Percentiles rank a stretch among this genome's conserved stretches.
These are phyloP conservation scores for Camelina sativa DNA, from an alignment of 345 rosid species.

Conservation along the genomic window DNA sequence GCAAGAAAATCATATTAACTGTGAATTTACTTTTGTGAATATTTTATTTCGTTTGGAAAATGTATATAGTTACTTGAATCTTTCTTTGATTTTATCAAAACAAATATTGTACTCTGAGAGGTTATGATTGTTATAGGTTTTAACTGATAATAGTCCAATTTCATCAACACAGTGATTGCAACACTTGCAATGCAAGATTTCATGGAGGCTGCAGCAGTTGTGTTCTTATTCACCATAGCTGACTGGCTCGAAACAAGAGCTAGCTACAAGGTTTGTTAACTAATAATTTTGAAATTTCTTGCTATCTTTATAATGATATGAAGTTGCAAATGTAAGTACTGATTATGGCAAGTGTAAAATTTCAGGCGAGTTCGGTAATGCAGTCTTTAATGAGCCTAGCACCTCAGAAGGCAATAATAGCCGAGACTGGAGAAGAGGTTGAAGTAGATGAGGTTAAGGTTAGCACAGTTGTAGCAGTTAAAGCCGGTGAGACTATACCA, in stretches of 20 bases:
- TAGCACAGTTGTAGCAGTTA: constrained; percentile 70
- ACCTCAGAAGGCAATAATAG: constrained; percentile 78
- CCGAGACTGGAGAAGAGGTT: constrained; percentile 88
- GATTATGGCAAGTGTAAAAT: background rate
- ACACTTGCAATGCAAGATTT: constrained; percentile 80
- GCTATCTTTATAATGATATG: constrained; percentile 6
- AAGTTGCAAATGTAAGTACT: background rate
- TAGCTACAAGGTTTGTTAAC: constrained; percentile 71
- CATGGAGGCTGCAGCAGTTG: constrained; percentile 81
- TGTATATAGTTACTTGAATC: background rate
- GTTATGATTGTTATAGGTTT: background rate
- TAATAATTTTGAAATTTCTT: background rate
- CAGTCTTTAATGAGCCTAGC: constrained; percentile 78
- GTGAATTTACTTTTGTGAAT: background rate
- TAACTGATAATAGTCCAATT: background rate
- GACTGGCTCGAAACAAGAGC: constrained; percentile 96
- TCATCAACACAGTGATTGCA: constrained; percentile 62
- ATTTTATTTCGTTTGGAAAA: background rate
- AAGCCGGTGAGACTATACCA: constrained; percentile 84
- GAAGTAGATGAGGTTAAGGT: constrained; percentile 71
- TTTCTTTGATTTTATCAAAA: background rate
- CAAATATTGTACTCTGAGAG: background rate
- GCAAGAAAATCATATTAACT: background rate
- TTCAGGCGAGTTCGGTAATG: constrained; percentile 86
- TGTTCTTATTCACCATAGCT: constrained; percentile 80